Conservation (phyloP, 2,329 filamentous ascomycete genomes). For the Aplosporella prunicola region DNA sequence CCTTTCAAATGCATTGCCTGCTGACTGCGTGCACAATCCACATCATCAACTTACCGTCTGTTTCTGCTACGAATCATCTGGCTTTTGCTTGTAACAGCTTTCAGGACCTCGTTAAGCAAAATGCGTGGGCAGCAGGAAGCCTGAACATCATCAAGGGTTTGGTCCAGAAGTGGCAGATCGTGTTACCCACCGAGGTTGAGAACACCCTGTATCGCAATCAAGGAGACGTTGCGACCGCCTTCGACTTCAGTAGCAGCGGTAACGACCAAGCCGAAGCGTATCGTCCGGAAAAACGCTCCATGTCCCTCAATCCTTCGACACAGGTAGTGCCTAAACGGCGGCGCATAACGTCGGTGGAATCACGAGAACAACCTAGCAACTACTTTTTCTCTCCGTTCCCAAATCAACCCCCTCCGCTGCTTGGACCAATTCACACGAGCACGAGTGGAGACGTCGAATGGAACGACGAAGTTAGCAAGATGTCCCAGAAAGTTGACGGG, state of each 20-base stretch:
- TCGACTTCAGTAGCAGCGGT: slow-evolving; percentile 4
- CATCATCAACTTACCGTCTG: slow-evolving; percentile 16
- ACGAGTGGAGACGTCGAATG: slow-evolving; percentile 12
- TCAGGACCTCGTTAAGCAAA: slow-evolving; percentile 15
- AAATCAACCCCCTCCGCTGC: slow-evolving; percentile 16
- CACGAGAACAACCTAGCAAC: slow-evolving; percentile 8
- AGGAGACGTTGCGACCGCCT: background rate
- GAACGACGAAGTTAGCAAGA: slow-evolving; percentile 12
- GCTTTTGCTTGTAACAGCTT: slow-evolving; percentile 16
- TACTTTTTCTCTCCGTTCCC: slow-evolving; percentile 17
- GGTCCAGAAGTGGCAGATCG: slow-evolving; percentile 17
- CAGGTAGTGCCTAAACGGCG: background rate
- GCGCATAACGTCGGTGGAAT: too few species aligned
- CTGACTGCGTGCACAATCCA: slow-evolving; percentile 16
- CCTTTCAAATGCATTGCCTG: slow-evolving; percentile 16
- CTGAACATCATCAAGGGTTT: slow-evolving; percentile 15
- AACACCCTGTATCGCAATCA: slow-evolving; percentile 14
- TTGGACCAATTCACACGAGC: slow-evolving; percentile 16
- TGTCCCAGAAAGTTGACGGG: slow-evolving; percentile 15
- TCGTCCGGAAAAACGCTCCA: slow-evolving; percentile 10
- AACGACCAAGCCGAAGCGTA: background rate
- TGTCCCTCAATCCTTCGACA: slow-evolving; percentile 6
- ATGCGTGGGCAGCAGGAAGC: slow-evolving; percentile 13
- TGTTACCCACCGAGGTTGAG: slow-evolving; percentile 17
- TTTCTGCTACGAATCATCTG: slow-evolving; percentile 37